Evolutionary conservation across 73 alveolate species (phyloP), one percentile per base, ranked within the genome.

Genomic region (Blepharisma japonicum): DNA sequence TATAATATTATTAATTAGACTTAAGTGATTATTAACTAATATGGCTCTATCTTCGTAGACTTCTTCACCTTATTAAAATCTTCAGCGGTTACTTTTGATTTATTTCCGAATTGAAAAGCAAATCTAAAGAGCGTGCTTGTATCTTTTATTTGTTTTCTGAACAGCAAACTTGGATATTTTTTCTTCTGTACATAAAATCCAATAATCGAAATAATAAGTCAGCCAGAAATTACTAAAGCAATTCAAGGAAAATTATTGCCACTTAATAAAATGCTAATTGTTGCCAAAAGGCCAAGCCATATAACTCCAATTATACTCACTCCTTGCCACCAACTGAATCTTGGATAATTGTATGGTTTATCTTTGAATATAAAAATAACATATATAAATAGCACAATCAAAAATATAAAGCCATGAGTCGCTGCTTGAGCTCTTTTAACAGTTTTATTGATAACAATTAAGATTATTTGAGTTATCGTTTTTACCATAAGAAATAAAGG

Each of bases 241-340:
- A 70, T 14, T 54, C 80, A 70, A 9, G 61, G 20, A 23, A 70
- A n/a, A 1, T 4, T 5, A 18, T 5, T 25, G 11, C 4, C 4
- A 39, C 4, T n/a, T 7, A 7, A 25, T n/a, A 9, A 14, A 9
- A 39, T 14, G 3, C 55, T 14, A 0, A 70, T 47, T 2, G 80
- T 70, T n/a, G 80, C 0, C 3, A 70, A 2, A 7, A 80, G 5
- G 20, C 11, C 2, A 0, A 9, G 27, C 11, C 38, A n/a, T 14
- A 70, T 70, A 9, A 21, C 80, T n/a, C 14, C 11, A 39, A 70
- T 2, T 0, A 21, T 18, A n/a, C 56, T 70, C 32, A 70, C 5
- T 70, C 27, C 80, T 0, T 70, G 46, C 80, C 80, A 70, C 14
- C 11, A 45, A 80, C 27, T 70, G 61, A 9, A 70, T 25, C 80